A percentile compares a stretch with the other conserved stretches of the same genome.
These are phyloP conservation scores for Aspergillus wentii DNA, from an alignment of 495 filamentous ascomycete genomes.

Conservation along the genomic window DNA sequence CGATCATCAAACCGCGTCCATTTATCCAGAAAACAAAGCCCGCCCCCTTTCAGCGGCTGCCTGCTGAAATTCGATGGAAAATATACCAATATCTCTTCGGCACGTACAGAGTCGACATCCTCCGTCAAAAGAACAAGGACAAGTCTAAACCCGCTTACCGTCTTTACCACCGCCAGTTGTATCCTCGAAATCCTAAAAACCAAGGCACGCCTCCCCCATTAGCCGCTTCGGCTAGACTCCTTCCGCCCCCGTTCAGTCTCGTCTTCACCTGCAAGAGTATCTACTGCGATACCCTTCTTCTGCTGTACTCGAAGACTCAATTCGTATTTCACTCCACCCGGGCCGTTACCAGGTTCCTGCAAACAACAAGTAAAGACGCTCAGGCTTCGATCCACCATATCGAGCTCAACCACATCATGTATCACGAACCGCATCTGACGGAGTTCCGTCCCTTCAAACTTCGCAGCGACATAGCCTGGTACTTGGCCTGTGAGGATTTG, in stretches of 20 bases:
- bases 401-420: slow-evolving; percentile 21
- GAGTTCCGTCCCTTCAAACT: slow-evolving; percentile 10
- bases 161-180: slow-evolving; percentile 4
- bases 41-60: not conserved
- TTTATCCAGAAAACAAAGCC: not conserved
- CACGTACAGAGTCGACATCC: slow-evolving; percentile 1
- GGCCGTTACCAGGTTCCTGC: slow-evolving; percentile 10
- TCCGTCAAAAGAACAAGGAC: not conserved
- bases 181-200: not conserved
- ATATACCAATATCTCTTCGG: slow-evolving; percentile 3
- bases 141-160: not conserved
- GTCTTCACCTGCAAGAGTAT: slow-evolving; percentile 10
- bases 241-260: slow-evolving; percentile 6
- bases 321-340: slow-evolving; percentile 17
- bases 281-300: slow-evolving; percentile 12
- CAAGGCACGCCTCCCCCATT: slow-evolving; percentile 7
- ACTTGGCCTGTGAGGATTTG: slow-evolving; percentile 11
- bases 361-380: slow-evolving; percentile 1
- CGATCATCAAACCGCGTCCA: no score
- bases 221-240: slow-evolving; percentile 3
- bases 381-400: slow-evolving; percentile 15
- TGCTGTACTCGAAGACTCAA: slow-evolving; percentile 18
- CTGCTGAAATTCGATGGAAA: slow-evolving; percentile 2
- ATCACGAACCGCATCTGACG: slow-evolving; percentile 16
- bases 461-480: slow-evolving; percentile 17